A percentile compares a stretch with the other conserved stretches of the same genome.
These are phyloP conservation scores for Euptelea pleiosperma DNA, from an alignment of 164 flowering plant genomes.

Conservation along the genomic window DNA sequence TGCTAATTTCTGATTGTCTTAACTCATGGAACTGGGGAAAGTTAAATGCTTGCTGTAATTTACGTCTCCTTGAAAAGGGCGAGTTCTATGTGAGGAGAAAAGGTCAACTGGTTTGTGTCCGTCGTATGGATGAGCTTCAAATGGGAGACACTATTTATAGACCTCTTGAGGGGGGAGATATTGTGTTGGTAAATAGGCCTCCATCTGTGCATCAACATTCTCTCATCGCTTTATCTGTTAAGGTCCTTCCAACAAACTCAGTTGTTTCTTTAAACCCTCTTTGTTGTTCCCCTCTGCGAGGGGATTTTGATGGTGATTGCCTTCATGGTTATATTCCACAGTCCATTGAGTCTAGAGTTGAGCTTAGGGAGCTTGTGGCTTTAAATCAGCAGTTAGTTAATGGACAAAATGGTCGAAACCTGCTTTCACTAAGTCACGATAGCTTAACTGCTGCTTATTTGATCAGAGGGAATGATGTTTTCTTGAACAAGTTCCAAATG, in stretches of 20 bases:
- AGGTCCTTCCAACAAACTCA: slow-evolving; percentile 54
- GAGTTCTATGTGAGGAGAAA: slow-evolving; percentile 45
- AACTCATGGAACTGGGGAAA: slow-evolving; percentile 55
- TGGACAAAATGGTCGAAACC: slow-evolving; percentile 72
- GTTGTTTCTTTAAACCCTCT: slow-evolving; percentile 80
- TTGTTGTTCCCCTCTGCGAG: slow-evolving; percentile 75
- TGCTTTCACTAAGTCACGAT: slow-evolving; percentile 76
- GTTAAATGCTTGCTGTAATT: slow-evolving; percentile 29
- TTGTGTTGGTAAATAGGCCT: slow-evolving; percentile 77
- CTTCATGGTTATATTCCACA: slow-evolving; percentile 90
- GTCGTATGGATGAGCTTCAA: slow-evolving; percentile 26
- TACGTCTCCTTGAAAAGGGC: slow-evolving; percentile 48
- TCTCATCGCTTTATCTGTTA: slow-evolving; percentile 63
- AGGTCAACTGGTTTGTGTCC: slow-evolving; percentile 31
- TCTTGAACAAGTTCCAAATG: slow-evolving; percentile 43
- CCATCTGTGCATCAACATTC: slow-evolving; percentile 95
- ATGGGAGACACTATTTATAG: slow-evolving; percentile 57
- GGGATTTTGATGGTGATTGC: slow-evolving; percentile 98
- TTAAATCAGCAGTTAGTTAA: slow-evolving; percentile 58
- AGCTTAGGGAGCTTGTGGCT: slow-evolving; percentile 75
- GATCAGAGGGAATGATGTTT: slow-evolving; percentile 41
- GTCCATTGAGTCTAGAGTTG: slow-evolving; percentile 61
- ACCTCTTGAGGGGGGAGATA: slow-evolving; percentile 74
- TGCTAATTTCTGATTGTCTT: slow-evolving; percentile 56
- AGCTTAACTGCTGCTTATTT: slow-evolving; percentile 74